Evolutionary conservation across 805 yeast species (phyloP), one percentile per base, ranked within the genome.

Genomic region (Ogataea dorogensis): DNA sequence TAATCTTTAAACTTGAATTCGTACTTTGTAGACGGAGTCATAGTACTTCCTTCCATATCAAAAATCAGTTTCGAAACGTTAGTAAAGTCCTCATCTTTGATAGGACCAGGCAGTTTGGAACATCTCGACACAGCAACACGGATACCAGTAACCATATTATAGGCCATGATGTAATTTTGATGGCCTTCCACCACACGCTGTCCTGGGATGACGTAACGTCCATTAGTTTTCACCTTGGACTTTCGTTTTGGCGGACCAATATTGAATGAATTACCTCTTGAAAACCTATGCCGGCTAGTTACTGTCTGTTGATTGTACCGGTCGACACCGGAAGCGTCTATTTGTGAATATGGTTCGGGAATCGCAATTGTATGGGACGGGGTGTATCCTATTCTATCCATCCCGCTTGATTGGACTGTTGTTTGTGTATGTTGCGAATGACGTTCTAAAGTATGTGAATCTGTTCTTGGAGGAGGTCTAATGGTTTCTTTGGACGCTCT

Each of bases 1-100:
- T 93, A 93, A 59, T 93, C 99, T 64, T 93, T 93, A 62, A 93
- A 93, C 60, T 91, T 91, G 70, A 93, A 93, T 49, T 89, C 96
- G 63, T 89, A 89, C 58, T 85, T 87, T 0, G 97, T 84, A 0
- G 96, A 86, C 0, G 98, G 98, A 0, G 95, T 87, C 47, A 82
- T 65, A 53, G 87, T 94, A 50, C 83, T 86, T 2, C 98, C 97
- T 44, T 77, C 80, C 54, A 81, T 72, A 53, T 86, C 94, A 61
- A 93, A 94, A 12, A 93, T 83, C 37, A 91, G 67, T 59, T 93
- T 91, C 49, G 86, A 83, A 16, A 79, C 77, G 8, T 75, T 65
- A 21, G 63, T 66, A 58, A 89, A 93, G 57, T 91, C 96, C 11
- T 66, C 71, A 32, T 78, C 81, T 2, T 71, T 72, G 26, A 93